A percentile compares a stretch with the other conserved stretches of the same genome.
phyloP scores from a whole-genome alignment of 1,284 basidiomycete genomes.

The Neotropicomus parvogracilis region DNA sequence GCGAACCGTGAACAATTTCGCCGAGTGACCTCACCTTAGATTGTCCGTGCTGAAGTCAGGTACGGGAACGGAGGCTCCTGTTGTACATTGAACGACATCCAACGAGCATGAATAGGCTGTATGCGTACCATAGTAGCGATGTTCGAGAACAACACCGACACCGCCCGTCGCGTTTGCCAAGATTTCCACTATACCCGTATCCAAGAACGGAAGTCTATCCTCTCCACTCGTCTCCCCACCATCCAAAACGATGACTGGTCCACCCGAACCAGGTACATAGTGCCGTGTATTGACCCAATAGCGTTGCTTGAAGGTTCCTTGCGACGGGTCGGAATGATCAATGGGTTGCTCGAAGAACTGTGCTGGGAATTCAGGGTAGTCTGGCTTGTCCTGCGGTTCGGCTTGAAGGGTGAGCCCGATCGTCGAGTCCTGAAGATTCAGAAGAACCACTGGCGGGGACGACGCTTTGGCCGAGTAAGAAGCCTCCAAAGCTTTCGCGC shows the following conservation, averaged over 20 bases:
- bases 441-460: conserved; percentile 21
- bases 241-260: conserved; percentile 79
- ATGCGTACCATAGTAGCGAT: conserved; percentile 73
- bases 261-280: conserved; percentile 68
- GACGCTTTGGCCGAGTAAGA: conserved; percentile 9
- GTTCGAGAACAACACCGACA: conserved; percentile 86
- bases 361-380: conserved; percentile 44
- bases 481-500: conserved; percentile 11
- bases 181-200: conserved; percentile 85
- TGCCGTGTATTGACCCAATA: conserved; percentile 90
- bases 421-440: conserved; percentile 25
- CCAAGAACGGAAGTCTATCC: conserved; percentile 65
- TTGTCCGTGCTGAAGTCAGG: conserved; percentile 77
- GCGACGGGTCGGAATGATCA: conserved; percentile 66
- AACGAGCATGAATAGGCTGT: conserved; percentile 9
- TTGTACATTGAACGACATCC: conserved; percentile 6
- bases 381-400: not conserved
- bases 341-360: conserved; percentile 81
- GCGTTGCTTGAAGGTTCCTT: conserved; percentile 63
- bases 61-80: conserved; percentile 81
- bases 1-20: not conserved
- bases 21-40: conserved; percentile 48
- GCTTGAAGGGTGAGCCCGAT: not conserved
- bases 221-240: conserved; percentile 82
- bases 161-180: conserved; percentile 81